Evolutionary conservation across 345 rosid species (phyloP).

Genomic region (Camelina hispida): DNA sequence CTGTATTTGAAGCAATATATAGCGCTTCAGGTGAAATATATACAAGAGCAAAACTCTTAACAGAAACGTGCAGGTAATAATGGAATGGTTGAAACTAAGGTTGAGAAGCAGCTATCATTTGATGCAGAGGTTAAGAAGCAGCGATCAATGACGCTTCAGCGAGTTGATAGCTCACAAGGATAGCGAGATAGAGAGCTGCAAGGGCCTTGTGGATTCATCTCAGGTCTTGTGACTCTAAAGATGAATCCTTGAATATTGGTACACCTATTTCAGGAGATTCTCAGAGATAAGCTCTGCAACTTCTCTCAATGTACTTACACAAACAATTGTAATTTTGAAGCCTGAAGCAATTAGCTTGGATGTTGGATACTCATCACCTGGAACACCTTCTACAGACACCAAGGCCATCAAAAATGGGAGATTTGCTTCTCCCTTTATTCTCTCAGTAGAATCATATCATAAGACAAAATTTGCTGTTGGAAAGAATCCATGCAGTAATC

Average conservation of each 20-base stretch:
- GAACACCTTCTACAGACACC: slow-evolving; percentile 52
- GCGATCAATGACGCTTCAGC: slow-evolving; percentile 57
- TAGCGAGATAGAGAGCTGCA: slow-evolving; percentile 47
- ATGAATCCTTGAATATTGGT: slow-evolving; percentile 50
- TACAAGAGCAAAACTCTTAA: no score
- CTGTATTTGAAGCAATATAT: no score
- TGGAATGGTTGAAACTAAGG: slow-evolving; percentile 42
- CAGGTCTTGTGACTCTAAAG: slow-evolving; percentile 66
- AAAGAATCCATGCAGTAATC: slow-evolving; percentile 56
- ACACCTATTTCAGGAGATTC: neutral
- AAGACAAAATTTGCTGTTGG: slow-evolving; percentile 53
- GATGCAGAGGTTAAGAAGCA: slow-evolving; percentile 50
- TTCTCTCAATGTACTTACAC: slow-evolving; percentile 48
- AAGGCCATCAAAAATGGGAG: slow-evolving; percentile 60
- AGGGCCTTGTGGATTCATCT: slow-evolving; percentile 65
- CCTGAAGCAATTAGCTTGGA: slow-evolving; percentile 47
- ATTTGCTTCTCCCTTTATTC: slow-evolving; percentile 48
- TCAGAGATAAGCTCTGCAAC: slow-evolving; percentile 44
- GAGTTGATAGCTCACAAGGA: slow-evolving; percentile 74
- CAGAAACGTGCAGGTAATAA: slow-evolving; percentile 35
- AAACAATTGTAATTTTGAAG: slow-evolving; percentile 73
- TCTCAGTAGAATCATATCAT: slow-evolving; percentile 43
- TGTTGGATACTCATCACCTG: slow-evolving; percentile 45
- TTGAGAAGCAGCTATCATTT: slow-evolving; percentile 42
- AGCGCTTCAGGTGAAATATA: no score